A percentile compares a stretch with the other conserved stretches of the same genome.
Conservation (phyloP, 2,329 filamentous ascomycete species). For the Hypoxylon sp. region DNA sequence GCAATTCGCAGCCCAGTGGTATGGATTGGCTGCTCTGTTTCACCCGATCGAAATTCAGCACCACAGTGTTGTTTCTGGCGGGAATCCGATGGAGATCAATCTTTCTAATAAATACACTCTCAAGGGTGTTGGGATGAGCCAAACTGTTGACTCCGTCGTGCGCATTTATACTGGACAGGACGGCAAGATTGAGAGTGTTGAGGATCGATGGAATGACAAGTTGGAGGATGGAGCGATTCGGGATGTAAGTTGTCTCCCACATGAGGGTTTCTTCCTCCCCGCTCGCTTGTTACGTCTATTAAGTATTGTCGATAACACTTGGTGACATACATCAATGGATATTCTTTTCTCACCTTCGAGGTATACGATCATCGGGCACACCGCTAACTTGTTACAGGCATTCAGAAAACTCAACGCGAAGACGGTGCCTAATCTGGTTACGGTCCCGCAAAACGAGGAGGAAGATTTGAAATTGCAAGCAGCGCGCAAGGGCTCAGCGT, state of each 20-base stretch:
- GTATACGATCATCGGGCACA: too few relatives aligned
- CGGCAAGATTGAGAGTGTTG: slow-evolving; percentile 49
- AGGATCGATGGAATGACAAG: slow-evolving; percentile 50
- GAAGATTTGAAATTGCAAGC: slow-evolving; percentile 47
- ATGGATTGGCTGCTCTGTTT: slow-evolving; percentile 67
- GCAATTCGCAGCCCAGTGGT: slow-evolving; percentile 60
- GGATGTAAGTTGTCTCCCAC: slow-evolving; percentile 47
- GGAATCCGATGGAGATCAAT: slow-evolving; percentile 68
- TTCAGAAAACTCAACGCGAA: slow-evolving; percentile 50
- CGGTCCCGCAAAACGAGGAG: slow-evolving; percentile 46
- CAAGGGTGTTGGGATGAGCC: slow-evolving; percentile 46
- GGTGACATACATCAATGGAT: slow-evolving; percentile 36
- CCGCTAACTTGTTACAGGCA: slow-evolving; percentile 39
- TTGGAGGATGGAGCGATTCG: slow-evolving; percentile 48
- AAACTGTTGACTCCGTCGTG: slow-evolving; percentile 46
- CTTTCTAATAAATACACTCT: slow-evolving; percentile 50
- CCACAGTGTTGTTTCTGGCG: slow-evolving; percentile 61
- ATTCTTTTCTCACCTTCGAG: background rate
- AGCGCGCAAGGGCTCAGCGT: too few relatives aligned
- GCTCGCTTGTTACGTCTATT: too few relatives aligned
- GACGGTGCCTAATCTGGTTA: slow-evolving; percentile 16
- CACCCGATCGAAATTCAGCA: slow-evolving; percentile 63
- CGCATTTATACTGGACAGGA: slow-evolving; percentile 46
- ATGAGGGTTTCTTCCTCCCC: too few relatives aligned
- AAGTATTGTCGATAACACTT: too few relatives aligned